Base-by-base conservation (phyloP, 768 basidiomycete species). In the Suillus lakei region DNA sequence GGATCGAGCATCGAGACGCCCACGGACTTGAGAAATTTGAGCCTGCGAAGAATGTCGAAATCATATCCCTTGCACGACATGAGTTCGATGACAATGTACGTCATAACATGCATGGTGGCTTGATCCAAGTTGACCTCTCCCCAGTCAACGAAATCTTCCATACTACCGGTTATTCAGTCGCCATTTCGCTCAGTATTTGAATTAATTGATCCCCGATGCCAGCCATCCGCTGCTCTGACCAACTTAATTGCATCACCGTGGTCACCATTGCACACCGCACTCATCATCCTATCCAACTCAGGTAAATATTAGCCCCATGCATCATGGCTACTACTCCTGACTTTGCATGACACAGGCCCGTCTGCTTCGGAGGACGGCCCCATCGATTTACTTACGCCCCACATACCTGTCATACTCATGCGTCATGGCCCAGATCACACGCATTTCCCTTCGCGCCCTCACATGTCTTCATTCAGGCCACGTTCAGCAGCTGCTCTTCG, bases 21-120 rank as follows among this genome's bases (percentile, higher is more conserved):
- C 86, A 90, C 68, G 89, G 88, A 1, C 78, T 88, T 4, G 89
- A 91, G 72, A 86, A 84, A 64, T 86, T 85, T 46, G 90, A 91
- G 69, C 85, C 89, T 9, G 80, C 83, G 15, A 79, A 84, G 67
- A 92, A 92, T 69, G 78, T 92, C 9, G 88, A 91, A 70, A 81
- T 92, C 43, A 69, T 86, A 46, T 83, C 84, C 60, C 68, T 88
- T 6, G 80, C 82, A 38, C 12, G 80, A 12, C 86, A 84, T 67
- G 80, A 83, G 58, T 72, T 76, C 60, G 74, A 78, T 30, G 70
- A 77, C 48, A 78, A 86, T 73, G 88, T 89, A 72, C 63, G 85
- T 82, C 59, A 66, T 28, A 39, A 15, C 13, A 60, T 61, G 64
- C n/a, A 51, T 44, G 51, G 26, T 4, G 32, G 48, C 3, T 41